Conservation (phyloP, 108 stramenopile species). For the Cyclotella atomus region DNA sequence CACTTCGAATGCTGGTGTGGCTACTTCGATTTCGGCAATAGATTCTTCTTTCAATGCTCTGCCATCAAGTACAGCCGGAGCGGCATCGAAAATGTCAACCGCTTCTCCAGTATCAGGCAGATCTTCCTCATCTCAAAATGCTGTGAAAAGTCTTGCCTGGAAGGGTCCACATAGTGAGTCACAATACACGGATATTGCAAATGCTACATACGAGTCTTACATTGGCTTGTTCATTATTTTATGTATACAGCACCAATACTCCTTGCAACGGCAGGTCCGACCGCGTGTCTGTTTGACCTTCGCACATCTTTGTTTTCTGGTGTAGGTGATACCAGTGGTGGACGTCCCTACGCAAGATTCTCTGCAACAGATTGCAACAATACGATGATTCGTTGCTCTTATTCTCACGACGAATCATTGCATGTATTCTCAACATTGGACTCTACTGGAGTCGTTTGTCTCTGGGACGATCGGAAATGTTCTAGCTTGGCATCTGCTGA, state of each 20-base stretch:
- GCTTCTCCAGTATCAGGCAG: no score
- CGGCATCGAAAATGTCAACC: no score
- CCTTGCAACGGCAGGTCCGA: conserved; percentile 51
- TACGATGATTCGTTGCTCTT: conserved; percentile 62
- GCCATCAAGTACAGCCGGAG: neutral
- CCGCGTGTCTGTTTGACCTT: conserved; percentile 70
- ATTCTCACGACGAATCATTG: conserved; percentile 58
- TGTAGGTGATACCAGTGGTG: conserved; percentile 17
- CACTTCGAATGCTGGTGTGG: neutral
- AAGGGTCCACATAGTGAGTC: conserved; percentile 30
- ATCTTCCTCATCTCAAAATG: no score
- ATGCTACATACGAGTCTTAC: no score
- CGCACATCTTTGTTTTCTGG: conserved; percentile 47
- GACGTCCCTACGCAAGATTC: conserved; percentile 62
- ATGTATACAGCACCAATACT: conserved; percentile 41
- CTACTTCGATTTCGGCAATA: neutral
- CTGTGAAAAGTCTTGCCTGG: conserved; percentile 35
- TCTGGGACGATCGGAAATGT: conserved; percentile 73
- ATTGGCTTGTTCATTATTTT: no score
- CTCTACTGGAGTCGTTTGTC: conserved; percentile 58
- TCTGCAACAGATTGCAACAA: conserved; percentile 26
- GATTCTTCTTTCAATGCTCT: neutral
- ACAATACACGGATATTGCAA: no score
- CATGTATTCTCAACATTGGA: conserved; percentile 66
- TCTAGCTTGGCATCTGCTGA: conserved; percentile 21